Conservation (phyloP, 768 basidiomycete species). For the Suillus subaureus region DNA sequence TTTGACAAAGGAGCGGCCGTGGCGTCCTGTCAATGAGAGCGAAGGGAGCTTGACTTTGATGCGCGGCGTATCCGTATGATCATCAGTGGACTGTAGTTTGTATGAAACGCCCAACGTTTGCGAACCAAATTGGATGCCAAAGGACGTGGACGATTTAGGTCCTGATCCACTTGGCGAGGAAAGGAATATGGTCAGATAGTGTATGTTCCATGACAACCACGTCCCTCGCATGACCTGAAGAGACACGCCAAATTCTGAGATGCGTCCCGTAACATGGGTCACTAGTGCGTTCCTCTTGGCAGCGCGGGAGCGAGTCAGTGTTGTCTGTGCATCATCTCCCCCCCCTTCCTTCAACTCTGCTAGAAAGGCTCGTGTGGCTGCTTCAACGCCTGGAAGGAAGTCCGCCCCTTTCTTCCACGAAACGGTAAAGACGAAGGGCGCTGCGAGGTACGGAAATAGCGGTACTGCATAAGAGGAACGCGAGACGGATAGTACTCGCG, state of each 20-base stretch:
- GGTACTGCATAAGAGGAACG: conserved; percentile 47
- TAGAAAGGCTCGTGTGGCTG: conserved; percentile 63
- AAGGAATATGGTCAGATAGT: conserved; percentile 50
- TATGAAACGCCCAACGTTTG: conserved; percentile 64
- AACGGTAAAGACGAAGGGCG: conserved; percentile 75
- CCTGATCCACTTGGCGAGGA: conserved; percentile 39
- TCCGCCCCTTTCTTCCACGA: conserved; percentile 84
- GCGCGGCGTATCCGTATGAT: conserved; percentile 44
- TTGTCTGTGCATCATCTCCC: conserved; percentile 39
- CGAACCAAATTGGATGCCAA: conserved; percentile 67
- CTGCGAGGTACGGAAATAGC: conserved; percentile 75
- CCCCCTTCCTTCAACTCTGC: conserved; percentile 51
- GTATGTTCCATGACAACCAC: conserved; percentile 78
- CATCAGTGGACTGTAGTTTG: conserved; percentile 37
- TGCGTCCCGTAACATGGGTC: conserved; percentile 54
- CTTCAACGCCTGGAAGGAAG: conserved; percentile 75
- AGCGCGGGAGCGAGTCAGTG: conserved; percentile 30
- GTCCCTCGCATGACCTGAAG: conserved; percentile 89
- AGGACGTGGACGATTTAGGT: conserved; percentile 42
- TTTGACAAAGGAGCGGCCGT: conserved; percentile 47
- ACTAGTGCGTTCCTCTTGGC: conserved; percentile 18
- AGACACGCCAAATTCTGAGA: conserved; percentile 56
- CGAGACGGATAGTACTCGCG: conserved; percentile 42
- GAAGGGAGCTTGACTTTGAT: conserved; percentile 70
- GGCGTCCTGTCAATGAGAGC: conserved; percentile 63